phyloP scores from a whole-genome alignment of 2,329 filamentous ascomycete genomes.

The Penicillium sp. region DNA sequence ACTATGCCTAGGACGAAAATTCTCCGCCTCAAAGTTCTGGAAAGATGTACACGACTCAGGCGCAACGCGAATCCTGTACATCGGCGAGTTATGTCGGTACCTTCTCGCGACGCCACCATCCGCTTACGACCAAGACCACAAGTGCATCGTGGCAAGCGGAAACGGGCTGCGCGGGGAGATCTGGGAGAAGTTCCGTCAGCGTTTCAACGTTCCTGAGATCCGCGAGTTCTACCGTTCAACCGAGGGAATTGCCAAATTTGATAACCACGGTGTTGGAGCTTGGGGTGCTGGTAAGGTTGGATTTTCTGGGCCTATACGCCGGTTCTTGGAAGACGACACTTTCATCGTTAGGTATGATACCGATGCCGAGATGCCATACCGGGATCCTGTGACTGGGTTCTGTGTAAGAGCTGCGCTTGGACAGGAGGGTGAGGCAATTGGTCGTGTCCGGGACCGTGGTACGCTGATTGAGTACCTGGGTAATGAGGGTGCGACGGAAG shows the following conservation, averaged over 20 bases:
- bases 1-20: constrained; percentile 48
- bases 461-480: constrained; percentile 46
- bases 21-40: constrained; percentile 49
- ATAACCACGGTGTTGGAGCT: constrained; percentile 44
- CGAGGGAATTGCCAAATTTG: constrained; percentile 48
- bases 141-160: constrained; percentile 47
- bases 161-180: constrained; percentile 52
- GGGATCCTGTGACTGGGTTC: constrained; percentile 48
- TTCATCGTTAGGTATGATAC: constrained; percentile 47
- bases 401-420: constrained; percentile 39
- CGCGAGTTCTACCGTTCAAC: constrained; percentile 52
- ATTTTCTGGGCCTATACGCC: constrained; percentile 44
- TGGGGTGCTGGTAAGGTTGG: constrained; percentile 48
- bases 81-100: constrained; percentile 53
- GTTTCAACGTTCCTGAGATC: constrained; percentile 48
- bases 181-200: constrained; percentile 48
- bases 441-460: constrained; percentile 41
- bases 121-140: constrained; percentile 47
- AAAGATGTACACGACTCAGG: constrained; percentile 46
- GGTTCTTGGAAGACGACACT: constrained; percentile 44
- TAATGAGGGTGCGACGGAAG: constrained; percentile 45
- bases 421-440: constrained; percentile 50
- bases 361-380: constrained; percentile 43
- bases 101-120: constrained; percentile 47
- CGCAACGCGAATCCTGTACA: constrained; percentile 48